Conservation (phyloP, 163 green algal species). For the Scenedesmus sp. region DNA sequence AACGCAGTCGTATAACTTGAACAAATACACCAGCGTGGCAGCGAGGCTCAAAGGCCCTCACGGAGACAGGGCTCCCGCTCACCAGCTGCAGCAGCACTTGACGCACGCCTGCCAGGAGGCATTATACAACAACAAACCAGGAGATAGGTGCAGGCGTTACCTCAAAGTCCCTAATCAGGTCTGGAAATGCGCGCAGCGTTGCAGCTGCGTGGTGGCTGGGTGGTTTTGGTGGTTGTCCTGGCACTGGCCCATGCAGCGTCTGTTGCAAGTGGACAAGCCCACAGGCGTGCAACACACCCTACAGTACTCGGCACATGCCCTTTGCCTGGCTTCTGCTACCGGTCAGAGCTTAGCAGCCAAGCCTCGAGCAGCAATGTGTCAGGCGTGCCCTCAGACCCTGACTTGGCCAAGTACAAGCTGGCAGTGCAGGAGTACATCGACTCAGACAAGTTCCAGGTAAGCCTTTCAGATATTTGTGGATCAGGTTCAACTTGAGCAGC, state of each 20-base stretch:
- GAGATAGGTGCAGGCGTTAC: too few relatives aligned
- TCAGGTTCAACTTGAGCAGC: neutral
- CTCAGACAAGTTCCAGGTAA: neutral
- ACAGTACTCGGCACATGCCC: neutral
- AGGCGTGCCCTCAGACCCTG: neutral
- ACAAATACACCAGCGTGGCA: neutral
- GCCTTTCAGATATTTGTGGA: neutral
- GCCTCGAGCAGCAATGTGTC: neutral
- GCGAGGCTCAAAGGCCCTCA: neutral
- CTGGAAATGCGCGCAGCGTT: neutral
- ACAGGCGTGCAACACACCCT: neutral
- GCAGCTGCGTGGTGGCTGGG: neutral
- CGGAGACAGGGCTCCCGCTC: neutral
- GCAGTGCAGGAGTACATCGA: neutral
- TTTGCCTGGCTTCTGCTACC: neutral
- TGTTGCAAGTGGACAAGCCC: neutral
- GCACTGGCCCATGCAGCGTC: neutral
- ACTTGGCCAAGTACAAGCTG: neutral
- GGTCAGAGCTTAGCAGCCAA: neutral
- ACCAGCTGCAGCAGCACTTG: neutral
- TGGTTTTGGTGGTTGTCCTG: neutral
- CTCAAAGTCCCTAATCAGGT: too few relatives aligned
- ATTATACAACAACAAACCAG: neutral
- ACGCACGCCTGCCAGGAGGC: neutral
- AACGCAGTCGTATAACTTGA: neutral